Percentiles rank a stretch among this genome's conserved stretches.
phyloP scores from a whole-genome alignment of 208 protist genomes.

The Angomonas deanei region DNA sequence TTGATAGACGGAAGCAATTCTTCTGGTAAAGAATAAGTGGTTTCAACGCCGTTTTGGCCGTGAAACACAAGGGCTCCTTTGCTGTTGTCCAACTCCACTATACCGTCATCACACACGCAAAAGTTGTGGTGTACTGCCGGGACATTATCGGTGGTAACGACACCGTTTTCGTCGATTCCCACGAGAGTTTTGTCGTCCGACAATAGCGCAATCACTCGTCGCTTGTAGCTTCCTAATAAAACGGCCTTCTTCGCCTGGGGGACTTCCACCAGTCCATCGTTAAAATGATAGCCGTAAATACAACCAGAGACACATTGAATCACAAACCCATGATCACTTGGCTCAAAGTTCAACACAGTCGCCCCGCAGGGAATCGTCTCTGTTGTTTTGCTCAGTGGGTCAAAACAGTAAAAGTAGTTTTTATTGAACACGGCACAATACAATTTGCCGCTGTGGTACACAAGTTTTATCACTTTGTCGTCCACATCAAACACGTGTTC shows the following conservation, averaged over 20 bases:
- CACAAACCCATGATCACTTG: slow-evolving; percentile 71
- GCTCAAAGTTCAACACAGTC: slow-evolving; percentile 26
- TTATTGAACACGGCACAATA: slow-evolving; percentile 27
- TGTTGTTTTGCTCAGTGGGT: slow-evolving; percentile 39
- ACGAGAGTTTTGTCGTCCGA: not conserved
- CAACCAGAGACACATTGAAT: slow-evolving; percentile 24
- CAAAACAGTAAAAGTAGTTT: slow-evolving; percentile 34
- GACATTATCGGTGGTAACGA: not conserved
- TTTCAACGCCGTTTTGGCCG: not conserved
- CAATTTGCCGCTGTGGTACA: slow-evolving; percentile 59
- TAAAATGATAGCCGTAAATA: slow-evolving; percentile 66
- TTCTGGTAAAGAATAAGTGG: not conserved
- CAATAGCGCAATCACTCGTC: slow-evolving; percentile 17
- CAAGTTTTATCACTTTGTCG: slow-evolving; percentile 18
- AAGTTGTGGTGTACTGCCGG: not conserved
- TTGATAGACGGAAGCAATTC: not conserved
- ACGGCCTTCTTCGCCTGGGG: not conserved
- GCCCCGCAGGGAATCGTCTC: slow-evolving; percentile 39
- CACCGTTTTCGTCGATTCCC: slow-evolving; percentile 25
- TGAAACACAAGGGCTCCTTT: not conserved
- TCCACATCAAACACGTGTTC: slow-evolving; percentile 16
- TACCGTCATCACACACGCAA: not conserved
- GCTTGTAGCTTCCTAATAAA: slow-evolving; percentile 44
- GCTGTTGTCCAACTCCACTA: not conserved
- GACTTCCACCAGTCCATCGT: slow-evolving; percentile 36